Evolutionary conservation across 1,284 basidiomycete species (phyloP).

Genomic region (Ustilago crameri): DNA sequence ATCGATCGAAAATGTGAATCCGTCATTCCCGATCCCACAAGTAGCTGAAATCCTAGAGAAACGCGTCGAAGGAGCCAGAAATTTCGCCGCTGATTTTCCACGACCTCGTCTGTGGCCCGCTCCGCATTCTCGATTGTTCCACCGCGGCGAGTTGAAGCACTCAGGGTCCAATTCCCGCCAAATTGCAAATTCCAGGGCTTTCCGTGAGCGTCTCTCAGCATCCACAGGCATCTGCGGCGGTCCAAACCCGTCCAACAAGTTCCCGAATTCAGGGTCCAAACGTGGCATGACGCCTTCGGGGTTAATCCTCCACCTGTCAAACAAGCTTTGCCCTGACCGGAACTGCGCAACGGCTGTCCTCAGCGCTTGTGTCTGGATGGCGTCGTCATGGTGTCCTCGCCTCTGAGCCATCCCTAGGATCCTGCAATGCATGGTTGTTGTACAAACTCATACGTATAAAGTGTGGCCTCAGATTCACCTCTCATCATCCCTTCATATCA

Average conservation of each 20-base stretch:
- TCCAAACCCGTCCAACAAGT: conserved; percentile 3
- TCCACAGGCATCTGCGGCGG: conserved; percentile 14
- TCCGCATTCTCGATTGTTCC: conserved; percentile 13
- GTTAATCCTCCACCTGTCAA: conserved; percentile 28
- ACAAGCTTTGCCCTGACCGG: conserved; percentile 7
- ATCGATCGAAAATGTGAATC: too few relatives aligned
- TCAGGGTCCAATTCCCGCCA: conserved; percentile 13
- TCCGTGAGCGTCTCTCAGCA: conserved; percentile 19
- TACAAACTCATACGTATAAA: conserved; percentile 17
- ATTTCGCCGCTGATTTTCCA: conserved; percentile 4
- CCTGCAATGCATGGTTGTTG: conserved; percentile 1
- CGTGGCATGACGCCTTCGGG: conserved; percentile 25
- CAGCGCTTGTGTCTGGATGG: not conserved
- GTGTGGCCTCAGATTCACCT: not conserved
- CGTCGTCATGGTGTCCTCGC: conserved; percentile 35
- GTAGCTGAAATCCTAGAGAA: too few relatives aligned
- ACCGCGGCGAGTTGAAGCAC: not conserved
- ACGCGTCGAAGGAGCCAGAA: conserved; percentile 27
- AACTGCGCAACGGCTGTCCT: not conserved
- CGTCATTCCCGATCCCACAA: too few relatives aligned
- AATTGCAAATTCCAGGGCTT: conserved; percentile 16
- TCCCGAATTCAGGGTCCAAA: conserved; percentile 34
- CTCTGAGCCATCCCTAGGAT: not conserved
- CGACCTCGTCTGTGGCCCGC: not conserved
- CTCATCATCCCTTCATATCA: conserved; percentile 2